Evolutionary conservation across 495 filamentous ascomycete species (phyloP).

Genomic region (Polyplosphaeria fusca): DNA sequence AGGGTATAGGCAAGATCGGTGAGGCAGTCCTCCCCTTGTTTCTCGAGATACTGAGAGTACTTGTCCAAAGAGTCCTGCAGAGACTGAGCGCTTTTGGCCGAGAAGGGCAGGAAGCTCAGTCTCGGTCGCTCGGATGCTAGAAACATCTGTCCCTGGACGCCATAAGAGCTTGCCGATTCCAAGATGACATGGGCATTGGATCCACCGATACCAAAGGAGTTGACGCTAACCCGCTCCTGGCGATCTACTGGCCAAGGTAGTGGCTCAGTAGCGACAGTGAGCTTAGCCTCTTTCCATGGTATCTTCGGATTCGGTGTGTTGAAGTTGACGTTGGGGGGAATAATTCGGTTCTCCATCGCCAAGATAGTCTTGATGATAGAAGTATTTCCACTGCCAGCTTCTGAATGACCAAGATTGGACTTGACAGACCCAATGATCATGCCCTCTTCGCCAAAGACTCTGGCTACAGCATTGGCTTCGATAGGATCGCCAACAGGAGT

Average conservation of each 20-base stretch:
- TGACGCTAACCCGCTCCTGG: conserved; percentile 34
- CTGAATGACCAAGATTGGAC: conserved; percentile 44
- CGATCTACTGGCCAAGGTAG: conserved; percentile 38
- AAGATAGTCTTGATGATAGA: conserved; percentile 41
- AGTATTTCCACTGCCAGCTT: conserved; percentile 39
- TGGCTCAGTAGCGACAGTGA: conserved; percentile 23
- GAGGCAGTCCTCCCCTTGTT: neutral
- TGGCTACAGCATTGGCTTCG: conserved; percentile 47
- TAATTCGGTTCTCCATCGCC: conserved; percentile 37
- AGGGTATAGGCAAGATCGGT: neutral
- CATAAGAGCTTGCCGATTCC: conserved; percentile 3
- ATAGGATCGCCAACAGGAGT: conserved; percentile 41
- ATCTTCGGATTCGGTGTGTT: conserved; percentile 33
- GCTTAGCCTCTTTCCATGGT: conserved; percentile 13
- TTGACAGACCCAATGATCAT: conserved; percentile 34
- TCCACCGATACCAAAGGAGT: conserved; percentile 38
- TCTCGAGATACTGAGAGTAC: neutral
- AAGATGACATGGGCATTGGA: conserved; percentile 23
- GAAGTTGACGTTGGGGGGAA: conserved; percentile 43
- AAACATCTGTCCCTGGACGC: neutral
- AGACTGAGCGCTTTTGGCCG: neutral
- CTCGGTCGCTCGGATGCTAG: neutral
- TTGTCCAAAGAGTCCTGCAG: neutral
- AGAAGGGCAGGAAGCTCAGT: neutral
- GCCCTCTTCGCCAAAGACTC: conserved; percentile 42